Evolutionary conservation across 73 alveolate genomes (phyloP).

Genomic region (Diophrys sp.): DNA sequence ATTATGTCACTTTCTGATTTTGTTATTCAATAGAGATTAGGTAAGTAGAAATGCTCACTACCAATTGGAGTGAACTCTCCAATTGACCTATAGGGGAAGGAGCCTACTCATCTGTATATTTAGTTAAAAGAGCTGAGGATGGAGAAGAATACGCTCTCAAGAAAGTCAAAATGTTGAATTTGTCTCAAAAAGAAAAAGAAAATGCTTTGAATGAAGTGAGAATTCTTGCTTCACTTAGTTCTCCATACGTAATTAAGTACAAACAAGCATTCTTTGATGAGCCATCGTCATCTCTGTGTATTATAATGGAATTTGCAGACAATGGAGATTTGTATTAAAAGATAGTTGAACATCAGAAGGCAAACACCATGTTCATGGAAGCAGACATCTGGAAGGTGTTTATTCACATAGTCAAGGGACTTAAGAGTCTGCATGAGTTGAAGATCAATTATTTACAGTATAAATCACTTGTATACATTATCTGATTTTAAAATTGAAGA

Average conservation of each 20-base stretch:
- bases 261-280: constrained; percentile 81
- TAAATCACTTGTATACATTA: too few species aligned
- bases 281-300: constrained; percentile 46
- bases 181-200: constrained; percentile 55
- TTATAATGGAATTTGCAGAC: constrained; percentile 81
- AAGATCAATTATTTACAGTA: too few species aligned
- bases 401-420: constrained; percentile 54
- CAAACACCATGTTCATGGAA: constrained; percentile 60
- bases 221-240: constrained; percentile 15
- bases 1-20: too few species aligned
- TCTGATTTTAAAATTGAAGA: too few species aligned
- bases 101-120: constrained; percentile 54
- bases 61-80: too few species aligned
- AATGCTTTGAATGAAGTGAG: constrained; percentile 65
- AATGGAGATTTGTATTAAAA: constrained; percentile 71
- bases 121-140: constrained; percentile 43
- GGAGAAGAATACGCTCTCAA: constrained; percentile 48
- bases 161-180: constrained; percentile 43
- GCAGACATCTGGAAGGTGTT: constrained; percentile 69
- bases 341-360: constrained; percentile 64
- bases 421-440: constrained; percentile 57
- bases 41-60: too few species aligned
- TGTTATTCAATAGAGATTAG: too few species aligned
- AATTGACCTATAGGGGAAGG: constrained; percentile 72
- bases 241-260: constrained; percentile 74